Evolutionary conservation across 2,329 filamentous ascomycete genomes (phyloP).

Genomic region (Fusarium chlamydosporum): DNA sequence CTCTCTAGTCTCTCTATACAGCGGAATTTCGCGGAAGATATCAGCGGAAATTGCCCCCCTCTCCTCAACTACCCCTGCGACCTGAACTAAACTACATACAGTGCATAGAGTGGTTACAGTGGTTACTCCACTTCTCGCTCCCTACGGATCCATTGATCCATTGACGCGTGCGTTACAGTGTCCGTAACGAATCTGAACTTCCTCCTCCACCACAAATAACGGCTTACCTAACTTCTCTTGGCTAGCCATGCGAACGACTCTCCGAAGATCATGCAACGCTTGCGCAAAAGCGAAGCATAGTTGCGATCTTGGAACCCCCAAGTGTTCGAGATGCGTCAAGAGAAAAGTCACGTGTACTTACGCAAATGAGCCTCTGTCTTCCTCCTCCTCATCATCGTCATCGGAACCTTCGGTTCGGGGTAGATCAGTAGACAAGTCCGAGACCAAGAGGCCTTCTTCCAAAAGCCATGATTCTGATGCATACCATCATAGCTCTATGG

Average conservation of each 20-base stretch:
- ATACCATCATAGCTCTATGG: conserved; percentile 12
- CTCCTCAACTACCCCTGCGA: too few species aligned
- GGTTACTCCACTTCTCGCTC: conserved; percentile 13
- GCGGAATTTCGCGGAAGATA: too few species aligned
- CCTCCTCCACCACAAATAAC: conserved; percentile 14
- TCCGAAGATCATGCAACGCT: conserved; percentile 69
- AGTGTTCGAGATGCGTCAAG: conserved; percentile 68
- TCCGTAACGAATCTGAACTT: conserved; percentile 17
- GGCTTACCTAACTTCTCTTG: conserved; percentile 24
- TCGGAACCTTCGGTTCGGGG: conserved; percentile 26
- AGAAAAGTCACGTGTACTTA: conserved; percentile 64
- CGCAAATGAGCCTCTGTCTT: conserved; percentile 66
- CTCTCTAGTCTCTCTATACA: too few species aligned
- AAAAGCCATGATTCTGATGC: not conserved
- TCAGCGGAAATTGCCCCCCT: too few species aligned
- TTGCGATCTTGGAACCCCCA: conserved; percentile 68
- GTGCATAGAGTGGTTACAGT: too few species aligned
- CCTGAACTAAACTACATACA: too few species aligned
- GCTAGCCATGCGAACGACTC: conserved; percentile 65
- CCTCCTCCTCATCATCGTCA: conserved; percentile 14
- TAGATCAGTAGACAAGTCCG: not conserved
- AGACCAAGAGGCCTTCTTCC: not conserved
- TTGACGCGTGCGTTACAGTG: not conserved
- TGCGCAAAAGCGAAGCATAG: conserved; percentile 70
- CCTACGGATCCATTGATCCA: conserved; percentile 3